These are phyloP conservation scores for Penicillium sp. DNA, from an alignment of 2,329 filamentous ascomycete species.

Conservation along the genomic window DNA sequence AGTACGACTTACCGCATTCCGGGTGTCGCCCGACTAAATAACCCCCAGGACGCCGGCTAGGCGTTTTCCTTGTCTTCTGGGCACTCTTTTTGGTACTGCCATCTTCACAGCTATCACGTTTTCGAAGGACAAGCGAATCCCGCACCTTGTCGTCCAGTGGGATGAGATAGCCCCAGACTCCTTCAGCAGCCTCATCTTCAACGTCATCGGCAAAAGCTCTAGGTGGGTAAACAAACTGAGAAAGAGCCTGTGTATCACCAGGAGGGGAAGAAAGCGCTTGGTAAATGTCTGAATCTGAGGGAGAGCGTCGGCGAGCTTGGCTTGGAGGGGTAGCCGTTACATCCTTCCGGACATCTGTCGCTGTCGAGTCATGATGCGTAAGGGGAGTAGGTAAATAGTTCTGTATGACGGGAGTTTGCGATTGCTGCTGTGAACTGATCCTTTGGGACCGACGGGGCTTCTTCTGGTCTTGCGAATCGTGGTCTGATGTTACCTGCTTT, in stretches of 20 bases:
- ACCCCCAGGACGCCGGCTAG: conserved; percentile 71
- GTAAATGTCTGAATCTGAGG: conserved; percentile 44
- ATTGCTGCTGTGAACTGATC: conserved; percentile 63
- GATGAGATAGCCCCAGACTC: conserved; percentile 94
- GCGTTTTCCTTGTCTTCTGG: conserved; percentile 57
- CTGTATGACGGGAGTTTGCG: conserved; percentile 63
- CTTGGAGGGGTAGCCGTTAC: conserved; percentile 72
- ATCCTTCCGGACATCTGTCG: conserved; percentile 69
- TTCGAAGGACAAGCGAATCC: conserved; percentile 74
- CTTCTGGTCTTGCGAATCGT: conserved; percentile 69
- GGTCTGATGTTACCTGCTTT: conserved; percentile 68
- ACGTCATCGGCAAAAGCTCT: conserved; percentile 78
- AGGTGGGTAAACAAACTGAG: conserved; percentile 78
- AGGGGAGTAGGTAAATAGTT: conserved; percentile 81
- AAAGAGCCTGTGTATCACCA: conserved; percentile 77
- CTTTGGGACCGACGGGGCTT: conserved; percentile 82
- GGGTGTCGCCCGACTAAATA: conserved; percentile 92
- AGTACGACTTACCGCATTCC: conserved; percentile 76
- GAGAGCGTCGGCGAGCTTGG: conserved; percentile 53
- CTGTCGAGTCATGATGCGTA: conserved; percentile 69
- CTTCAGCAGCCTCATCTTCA: conserved; percentile 80
- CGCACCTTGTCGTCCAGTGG: conserved; percentile 75
- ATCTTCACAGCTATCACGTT: conserved; percentile 70
- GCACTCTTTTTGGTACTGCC: conserved; percentile 46
- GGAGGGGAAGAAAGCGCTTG: conserved; percentile 66